These are phyloP conservation scores for Pezicula radicicola DNA, from an alignment of 2,329 filamentous ascomycete genomes.

Conservation along the genomic window DNA sequence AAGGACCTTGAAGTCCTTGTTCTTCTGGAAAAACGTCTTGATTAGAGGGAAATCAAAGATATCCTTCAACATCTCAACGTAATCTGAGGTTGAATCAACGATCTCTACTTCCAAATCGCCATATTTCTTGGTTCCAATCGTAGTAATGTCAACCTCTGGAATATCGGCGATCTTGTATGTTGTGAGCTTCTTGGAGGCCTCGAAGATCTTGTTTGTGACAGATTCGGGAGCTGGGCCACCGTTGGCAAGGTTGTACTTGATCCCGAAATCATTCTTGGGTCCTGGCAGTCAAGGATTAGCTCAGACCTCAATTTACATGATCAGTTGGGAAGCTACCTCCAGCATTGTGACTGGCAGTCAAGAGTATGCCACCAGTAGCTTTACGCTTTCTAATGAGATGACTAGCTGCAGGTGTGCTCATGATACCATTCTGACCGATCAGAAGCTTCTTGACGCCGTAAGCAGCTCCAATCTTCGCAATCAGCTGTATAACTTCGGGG, in stretches of 20 bases:
- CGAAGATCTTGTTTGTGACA: constrained; percentile 97
- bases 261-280: constrained; percentile 92
- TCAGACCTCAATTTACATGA: constrained; percentile 1
- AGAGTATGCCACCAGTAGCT: constrained; percentile 91
- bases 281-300: constrained; percentile 45
- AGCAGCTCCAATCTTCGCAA: constrained; percentile 93
- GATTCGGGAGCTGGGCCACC: constrained; percentile 93
- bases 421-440: constrained; percentile 92
- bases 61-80: constrained; percentile 91
- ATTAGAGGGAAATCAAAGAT: constrained; percentile 98
- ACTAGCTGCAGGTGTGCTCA: constrained; percentile 94
- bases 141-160: constrained; percentile 79
- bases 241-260: constrained; percentile 99
- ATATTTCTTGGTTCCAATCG: constrained; percentile 80
- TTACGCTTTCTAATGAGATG: constrained; percentile 93
- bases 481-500: constrained; percentile 92
- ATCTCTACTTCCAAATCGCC: constrained; percentile 90
- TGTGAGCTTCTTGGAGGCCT: constrained; percentile 81
- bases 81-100: constrained; percentile 89
- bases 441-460: constrained; percentile 99
- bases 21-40: constrained; percentile 83
- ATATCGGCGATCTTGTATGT: constrained; percentile 92
- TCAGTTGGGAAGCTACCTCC: constrained; percentile 59
- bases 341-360: constrained; percentile 98
- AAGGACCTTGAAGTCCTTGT: constrained; percentile 92